Conservation (phyloP, 148 eudicot genomes). For the Polygonum maritimum region DNA sequence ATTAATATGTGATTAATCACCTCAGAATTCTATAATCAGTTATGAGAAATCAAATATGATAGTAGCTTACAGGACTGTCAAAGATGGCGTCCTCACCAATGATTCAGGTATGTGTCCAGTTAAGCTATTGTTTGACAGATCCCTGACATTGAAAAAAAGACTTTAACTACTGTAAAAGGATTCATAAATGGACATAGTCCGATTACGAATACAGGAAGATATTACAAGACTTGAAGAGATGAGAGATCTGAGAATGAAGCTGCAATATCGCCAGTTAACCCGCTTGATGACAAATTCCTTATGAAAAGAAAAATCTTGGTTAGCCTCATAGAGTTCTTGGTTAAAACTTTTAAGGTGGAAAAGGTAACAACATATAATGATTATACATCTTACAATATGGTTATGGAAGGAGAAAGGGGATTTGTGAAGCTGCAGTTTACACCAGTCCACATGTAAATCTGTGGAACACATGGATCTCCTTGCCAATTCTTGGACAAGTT, state of each 20-base stretch:
- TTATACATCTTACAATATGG: background rate
- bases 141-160: conserved; percentile 6
- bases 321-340: background rate
- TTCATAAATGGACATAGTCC: background rate
- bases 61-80: conserved; percentile 7
- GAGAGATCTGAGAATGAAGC: conserved; percentile 3
- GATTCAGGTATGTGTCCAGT: conserved; percentile 7
- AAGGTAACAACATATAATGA: background rate
- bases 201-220: background rate
- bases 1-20: background rate
- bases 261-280: conserved; percentile 4
- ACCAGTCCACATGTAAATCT: conserved; percentile 27
- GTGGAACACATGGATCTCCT: conserved; percentile 47
- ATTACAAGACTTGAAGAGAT: conserved; percentile 6
- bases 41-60: background rate
- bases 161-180: background rate
- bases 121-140: conserved; percentile 8
- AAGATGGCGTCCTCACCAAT: background rate
- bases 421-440: conserved; percentile 23
- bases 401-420: conserved; percentile 5
- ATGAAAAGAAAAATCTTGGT: background rate
- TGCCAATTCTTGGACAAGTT: conserved; percentile 31
- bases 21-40: background rate
- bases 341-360: background rate
- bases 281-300: conserved; percentile 14